Base-by-base conservation (phyloP, 2,329 filamentous ascomycete genomes). In the Colletotrichum simmondsii region DNA sequence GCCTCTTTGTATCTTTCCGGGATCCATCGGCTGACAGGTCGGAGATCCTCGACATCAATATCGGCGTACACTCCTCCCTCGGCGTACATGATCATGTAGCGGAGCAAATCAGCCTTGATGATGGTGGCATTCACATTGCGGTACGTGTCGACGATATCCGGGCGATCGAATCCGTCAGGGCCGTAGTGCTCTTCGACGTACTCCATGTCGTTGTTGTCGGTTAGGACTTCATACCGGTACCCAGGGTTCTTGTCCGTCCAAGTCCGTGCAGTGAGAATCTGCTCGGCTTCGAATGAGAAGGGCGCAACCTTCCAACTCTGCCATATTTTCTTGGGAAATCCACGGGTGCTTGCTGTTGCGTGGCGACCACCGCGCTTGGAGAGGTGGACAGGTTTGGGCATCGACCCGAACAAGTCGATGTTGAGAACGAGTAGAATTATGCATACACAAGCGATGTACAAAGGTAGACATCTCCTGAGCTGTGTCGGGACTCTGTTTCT, bases 241-340 rank as follows among this genome's bases (percentile, higher is more conserved):
- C 85, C 85, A 0, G 91, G 92, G 76, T 94, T 94, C 81, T 91
- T 92, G 26, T 83, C 81, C 0, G 89, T 85, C 92, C 92, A 94
- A 2, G 91, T 91, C 75, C 87, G 87, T 11, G 92, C 92, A 0
- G 86, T 85, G 28, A 86, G 82, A 37, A 88, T 83, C 77, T 94
- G 91, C 65, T 89, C 86, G 77, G 91, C 87, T 74, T 93, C 92
- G 77, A 94, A 93, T 2, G 85, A 85, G 42, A 93, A 83, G 2
- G 92, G 90, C 74, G 92, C 88, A 32, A 92, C 88, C 80, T 94
- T 94, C 92, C 92, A 94, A 0, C 90, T 92, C 81, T 94, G 92
- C 92, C 92, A 94, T 75, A 94, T 92, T 81, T 94, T 94, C 68
- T 87, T 86, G 6, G 87, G 92, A 76, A 91, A 94, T 79, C 76